Evolutionary conservation across 768 basidiomycete genomes (phyloP).

Genomic region (Kwoniella newhampshirensis): DNA sequence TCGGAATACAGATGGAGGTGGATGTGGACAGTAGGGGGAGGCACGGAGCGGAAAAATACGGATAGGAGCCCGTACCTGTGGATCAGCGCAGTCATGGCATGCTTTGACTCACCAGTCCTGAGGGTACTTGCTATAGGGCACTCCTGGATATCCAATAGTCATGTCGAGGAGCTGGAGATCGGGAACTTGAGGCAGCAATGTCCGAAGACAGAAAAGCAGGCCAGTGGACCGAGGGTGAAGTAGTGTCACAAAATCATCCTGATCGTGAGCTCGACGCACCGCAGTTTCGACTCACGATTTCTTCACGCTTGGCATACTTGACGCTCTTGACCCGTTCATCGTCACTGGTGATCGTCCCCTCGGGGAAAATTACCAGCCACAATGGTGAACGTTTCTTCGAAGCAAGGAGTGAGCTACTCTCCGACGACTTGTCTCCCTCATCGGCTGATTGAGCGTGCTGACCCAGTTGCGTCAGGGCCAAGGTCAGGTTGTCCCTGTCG

Average conservation of each 20-base stretch:
- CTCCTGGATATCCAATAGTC: conserved; percentile 86
- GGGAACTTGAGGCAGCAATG: conserved; percentile 73
- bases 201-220: conserved; percentile 76
- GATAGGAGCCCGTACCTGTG: conserved; percentile 75
- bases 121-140: conserved; percentile 76
- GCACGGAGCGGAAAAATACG: conserved; percentile 74
- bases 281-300: conserved; percentile 65
- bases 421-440: conserved; percentile 7
- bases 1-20: conserved; percentile 74
- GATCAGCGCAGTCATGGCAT: conserved; percentile 6
- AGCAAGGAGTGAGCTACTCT: neutral
- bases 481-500: conserved; percentile 68
- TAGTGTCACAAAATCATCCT: conserved; percentile 73
- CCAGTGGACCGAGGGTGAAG: conserved; percentile 92
- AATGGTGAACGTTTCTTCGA: conserved; percentile 57
- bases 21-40: conserved; percentile 82
- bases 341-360: conserved; percentile 88
- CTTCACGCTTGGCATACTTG: conserved; percentile 83
- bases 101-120: conserved; percentile 60
- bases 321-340: conserved; percentile 80
- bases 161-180: conserved; percentile 81
- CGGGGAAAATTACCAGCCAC: conserved; percentile 85
- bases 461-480: conserved; percentile 68
- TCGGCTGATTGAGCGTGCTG: conserved; percentile 43
- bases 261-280: neutral